phyloP scores from a whole-genome alignment of 1,284 basidiomycete species.

The Fomitopsis schrenkii region DNA sequence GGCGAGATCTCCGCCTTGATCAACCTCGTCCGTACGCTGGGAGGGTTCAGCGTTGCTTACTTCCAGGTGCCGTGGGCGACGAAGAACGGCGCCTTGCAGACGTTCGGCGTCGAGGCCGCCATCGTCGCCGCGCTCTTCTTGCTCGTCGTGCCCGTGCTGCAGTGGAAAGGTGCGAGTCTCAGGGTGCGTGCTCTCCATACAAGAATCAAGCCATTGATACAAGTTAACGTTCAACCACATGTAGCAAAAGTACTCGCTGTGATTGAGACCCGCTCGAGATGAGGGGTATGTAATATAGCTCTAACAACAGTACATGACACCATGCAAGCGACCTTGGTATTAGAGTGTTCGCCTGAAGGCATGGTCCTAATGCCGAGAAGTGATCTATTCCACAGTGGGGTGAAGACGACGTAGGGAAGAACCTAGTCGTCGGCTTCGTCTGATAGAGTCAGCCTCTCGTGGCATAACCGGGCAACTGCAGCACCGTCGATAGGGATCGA shows the following conservation, averaged over 20 bases:
- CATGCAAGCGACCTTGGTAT: background rate
- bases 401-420: background rate
- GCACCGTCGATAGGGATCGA: conserved; percentile 49
- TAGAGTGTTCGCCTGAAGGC: background rate
- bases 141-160: conserved; percentile 47
- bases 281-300: background rate
- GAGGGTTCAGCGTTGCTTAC: conserved; percentile 61
- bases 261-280: background rate
- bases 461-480: conserved; percentile 33
- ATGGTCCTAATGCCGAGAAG: background rate
- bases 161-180: conserved; percentile 41
- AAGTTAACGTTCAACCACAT: background rate
- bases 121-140: conserved; percentile 50
- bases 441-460: conserved; percentile 32
- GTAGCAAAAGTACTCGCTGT: background rate
- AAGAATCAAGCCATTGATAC: background rate
- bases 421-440: conserved; percentile 36
- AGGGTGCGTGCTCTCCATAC: conserved; percentile 32
- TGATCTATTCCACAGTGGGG: background rate
- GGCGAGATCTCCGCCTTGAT: conserved; percentile 58
- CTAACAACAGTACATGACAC: background rate
- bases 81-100: conserved; percentile 50
- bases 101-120: conserved; percentile 58
- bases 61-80: conserved; percentile 60
- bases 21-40: conserved; percentile 54